Evolutionary conservation across 1,139 yeast genomes (phyloP), one percentile per base, ranked within the genome.

Genomic region (Suhomyces bribrorum): DNA sequence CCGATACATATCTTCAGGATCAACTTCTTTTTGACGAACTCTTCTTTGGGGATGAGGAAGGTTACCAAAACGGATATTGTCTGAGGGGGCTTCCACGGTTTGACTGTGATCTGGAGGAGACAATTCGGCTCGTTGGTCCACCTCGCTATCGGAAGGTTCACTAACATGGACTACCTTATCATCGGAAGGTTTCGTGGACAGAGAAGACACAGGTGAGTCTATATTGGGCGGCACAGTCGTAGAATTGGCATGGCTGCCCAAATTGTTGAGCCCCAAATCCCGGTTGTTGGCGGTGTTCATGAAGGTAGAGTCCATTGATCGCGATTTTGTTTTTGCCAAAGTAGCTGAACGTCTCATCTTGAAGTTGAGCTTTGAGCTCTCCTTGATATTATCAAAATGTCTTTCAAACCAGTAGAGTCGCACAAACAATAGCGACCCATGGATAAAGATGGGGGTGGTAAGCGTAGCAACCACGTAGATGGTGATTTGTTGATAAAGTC

Each of bases 351-450:
- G 71, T 52, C 97, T 76, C 86, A 87, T 83, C 56, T 79, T 77
- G 56, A 81, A 84, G 55, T 89, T 84, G 47, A 78, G 58, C 54
- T 85, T 86, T 14, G 96, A 86, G 38, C 75, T 74, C 41, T 74
- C 79, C 48, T 83, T 83, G 54, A 94, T 90, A 49, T 83, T 79
- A 57, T 87, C 92, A 59, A 94, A 89, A 52, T 85, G 78, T 46
- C 89, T 76, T 57, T 90, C 96, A 61, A 87, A 92, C 86, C 95
- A 86, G 57, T 86, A 87, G 32, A 92, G 66, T 37, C 97, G 73
- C n/a, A 90, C 69, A 49, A 88, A 81, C 14, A 88, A 81, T 29
- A 92, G 67, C 1, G 81, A 75, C 1, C 95, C 81, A 59, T 92
- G 95, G 43, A 94, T 88, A 56, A 86, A 85, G 16, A 92, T 87